A percentile compares a stretch with the other conserved stretches of the same genome.
Conservation (phyloP, 345 rosid species). For the Hevea brasiliensis region DNA sequence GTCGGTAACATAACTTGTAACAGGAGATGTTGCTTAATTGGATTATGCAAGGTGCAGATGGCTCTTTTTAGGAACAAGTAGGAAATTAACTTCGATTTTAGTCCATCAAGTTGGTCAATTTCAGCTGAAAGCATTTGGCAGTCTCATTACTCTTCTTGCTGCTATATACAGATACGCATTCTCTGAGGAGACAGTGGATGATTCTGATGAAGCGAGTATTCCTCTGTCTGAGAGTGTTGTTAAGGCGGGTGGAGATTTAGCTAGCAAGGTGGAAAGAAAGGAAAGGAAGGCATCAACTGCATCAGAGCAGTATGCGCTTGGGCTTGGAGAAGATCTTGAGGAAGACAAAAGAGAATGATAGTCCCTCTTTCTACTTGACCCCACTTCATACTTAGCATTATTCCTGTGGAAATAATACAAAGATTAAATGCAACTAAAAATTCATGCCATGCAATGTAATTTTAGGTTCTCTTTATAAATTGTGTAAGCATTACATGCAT, state of each 20-base stretch:
- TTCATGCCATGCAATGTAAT: background rate
- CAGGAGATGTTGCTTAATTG: too few species aligned
- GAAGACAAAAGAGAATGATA: slow-evolving; percentile 17
- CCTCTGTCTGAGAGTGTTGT: slow-evolving; percentile 29
- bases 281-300: slow-evolving; percentile 29
- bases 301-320: slow-evolving; percentile 32
- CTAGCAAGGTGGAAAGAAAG: slow-evolving; percentile 41
- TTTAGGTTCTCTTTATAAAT: background rate
- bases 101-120: too few species aligned
- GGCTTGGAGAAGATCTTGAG: slow-evolving; percentile 28
- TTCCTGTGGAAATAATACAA: background rate
- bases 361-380: background rate
- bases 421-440: background rate
- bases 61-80: too few species aligned
- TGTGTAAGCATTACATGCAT: too few species aligned
- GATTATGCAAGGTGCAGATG: too few species aligned
- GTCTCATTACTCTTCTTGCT: background rate
- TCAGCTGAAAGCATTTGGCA: too few species aligned
- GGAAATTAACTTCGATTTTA: too few species aligned
- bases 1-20: background rate
- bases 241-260: slow-evolving; percentile 33
- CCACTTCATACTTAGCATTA: background rate
- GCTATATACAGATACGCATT: slow-evolving; percentile 36
- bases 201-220: slow-evolving; percentile 37
- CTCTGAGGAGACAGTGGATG: slow-evolving; percentile 41